These are phyloP conservation scores for Paecilomyces sp. DNA, from an alignment of 2,329 filamentous ascomycete genomes.

Conservation along the genomic window DNA sequence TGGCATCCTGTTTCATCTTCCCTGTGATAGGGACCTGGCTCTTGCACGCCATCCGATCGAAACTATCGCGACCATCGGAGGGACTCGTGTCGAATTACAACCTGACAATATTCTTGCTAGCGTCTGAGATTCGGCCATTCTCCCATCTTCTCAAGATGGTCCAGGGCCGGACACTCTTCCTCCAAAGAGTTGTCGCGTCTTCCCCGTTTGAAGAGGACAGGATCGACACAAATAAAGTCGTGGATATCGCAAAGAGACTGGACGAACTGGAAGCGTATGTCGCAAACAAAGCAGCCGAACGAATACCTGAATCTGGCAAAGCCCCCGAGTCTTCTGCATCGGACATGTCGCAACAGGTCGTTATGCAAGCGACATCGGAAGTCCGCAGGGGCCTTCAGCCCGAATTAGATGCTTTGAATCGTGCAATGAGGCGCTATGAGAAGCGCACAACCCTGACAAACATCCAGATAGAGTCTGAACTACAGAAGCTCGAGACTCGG, in stretches of 20 bases:
- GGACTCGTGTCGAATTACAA: constrained; percentile 89
- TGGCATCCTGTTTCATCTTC: constrained; percentile 70
- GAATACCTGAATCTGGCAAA: constrained; percentile 7
- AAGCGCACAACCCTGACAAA: constrained; percentile 73
- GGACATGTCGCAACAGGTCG: constrained; percentile 16
- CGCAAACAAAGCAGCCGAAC: constrained; percentile 27
- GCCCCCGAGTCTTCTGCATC: constrained; percentile 7
- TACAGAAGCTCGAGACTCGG: constrained; percentile 63
- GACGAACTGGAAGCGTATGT: constrained; percentile 60
- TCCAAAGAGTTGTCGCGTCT: constrained; percentile 62
- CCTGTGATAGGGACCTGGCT: constrained; percentile 76
- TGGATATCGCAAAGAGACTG: constrained; percentile 58
- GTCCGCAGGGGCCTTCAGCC: constrained; percentile 63
- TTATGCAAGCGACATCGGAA: constrained; percentile 42
- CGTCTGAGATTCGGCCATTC: constrained; percentile 75
- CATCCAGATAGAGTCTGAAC: constrained; percentile 66
- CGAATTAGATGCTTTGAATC: constrained; percentile 79
- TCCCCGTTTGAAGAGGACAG: constrained; percentile 13
- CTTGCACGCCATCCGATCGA: constrained; percentile 70
- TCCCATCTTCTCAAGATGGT: constrained; percentile 76
- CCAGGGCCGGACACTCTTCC: constrained; percentile 68
- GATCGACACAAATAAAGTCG: constrained; percentile 29
- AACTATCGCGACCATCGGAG: constrained; percentile 76
- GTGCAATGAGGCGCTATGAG: constrained; percentile 84
- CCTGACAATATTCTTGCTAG: constrained; percentile 80